Percentiles rank a stretch among this genome's conserved stretches.
Evolutionary conservation across 2,329 filamentous ascomycete species (phyloP).

Genomic region (Ophiostoma novo-ulmi): DNA sequence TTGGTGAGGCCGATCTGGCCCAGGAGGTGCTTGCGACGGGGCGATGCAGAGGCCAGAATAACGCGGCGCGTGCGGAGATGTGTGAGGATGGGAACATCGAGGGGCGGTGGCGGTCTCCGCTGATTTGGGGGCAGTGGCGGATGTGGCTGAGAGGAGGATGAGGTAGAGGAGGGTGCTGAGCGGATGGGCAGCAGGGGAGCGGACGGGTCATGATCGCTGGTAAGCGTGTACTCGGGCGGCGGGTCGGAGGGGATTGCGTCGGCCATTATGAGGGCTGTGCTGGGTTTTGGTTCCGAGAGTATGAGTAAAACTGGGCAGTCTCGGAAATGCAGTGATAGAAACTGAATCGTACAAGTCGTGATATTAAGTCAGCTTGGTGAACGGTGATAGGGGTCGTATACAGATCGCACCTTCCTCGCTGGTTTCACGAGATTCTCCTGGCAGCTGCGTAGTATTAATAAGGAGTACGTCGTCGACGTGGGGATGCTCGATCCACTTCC

Average conservation of each 20-base stretch:
- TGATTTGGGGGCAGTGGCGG: constrained; percentile 33
- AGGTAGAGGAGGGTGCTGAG: not conserved
- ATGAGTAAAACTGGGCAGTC: not conserved
- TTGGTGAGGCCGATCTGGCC: constrained; percentile 71
- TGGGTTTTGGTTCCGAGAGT: constrained; percentile 1
- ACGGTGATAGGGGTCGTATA: not conserved
- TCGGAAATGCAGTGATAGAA: not conserved
- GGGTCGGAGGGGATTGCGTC: constrained; percentile 35
- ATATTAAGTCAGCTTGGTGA: not conserved
- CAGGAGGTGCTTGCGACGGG: constrained; percentile 75
- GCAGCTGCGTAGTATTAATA: not conserved
- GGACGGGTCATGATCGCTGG: constrained; percentile 36
- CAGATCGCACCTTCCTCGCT: not conserved
- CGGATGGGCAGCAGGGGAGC: constrained; percentile 25
- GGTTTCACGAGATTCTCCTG: not conserved
- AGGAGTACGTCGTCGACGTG: not conserved
- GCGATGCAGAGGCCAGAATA: constrained; percentile 86
- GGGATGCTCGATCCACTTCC: not conserved
- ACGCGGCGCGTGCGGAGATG: constrained; percentile 73
- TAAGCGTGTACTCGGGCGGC: constrained; percentile 45
- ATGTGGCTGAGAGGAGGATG: constrained; percentile 29
- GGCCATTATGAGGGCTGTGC: not conserved
- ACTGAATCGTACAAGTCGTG: not conserved
- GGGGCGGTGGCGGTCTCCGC: constrained; percentile 54
- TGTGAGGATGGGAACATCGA: constrained; percentile 74